Conservation (phyloP, 192 early-diverging fungal genomes). For the Coemansia sp. region DNA sequence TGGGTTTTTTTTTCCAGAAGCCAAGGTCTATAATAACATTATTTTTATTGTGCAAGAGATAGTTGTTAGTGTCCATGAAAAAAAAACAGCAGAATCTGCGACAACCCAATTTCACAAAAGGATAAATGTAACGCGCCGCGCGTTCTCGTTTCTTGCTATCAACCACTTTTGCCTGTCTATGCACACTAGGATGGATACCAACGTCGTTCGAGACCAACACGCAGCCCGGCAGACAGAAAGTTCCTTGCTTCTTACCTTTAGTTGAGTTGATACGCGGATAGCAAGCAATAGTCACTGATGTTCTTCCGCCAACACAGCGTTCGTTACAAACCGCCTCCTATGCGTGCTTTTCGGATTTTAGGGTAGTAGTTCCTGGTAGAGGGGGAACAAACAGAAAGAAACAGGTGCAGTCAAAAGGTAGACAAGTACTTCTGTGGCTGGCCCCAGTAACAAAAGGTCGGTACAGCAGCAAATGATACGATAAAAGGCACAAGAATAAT, state of each 20-base stretch:
- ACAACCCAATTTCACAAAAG: constrained; percentile 3
- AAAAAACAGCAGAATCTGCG: not conserved
- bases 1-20: no score
- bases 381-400: not conserved
- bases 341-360: not conserved
- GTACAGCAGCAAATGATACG: not conserved
- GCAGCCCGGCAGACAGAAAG: not conserved
- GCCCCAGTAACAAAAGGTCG: not conserved
- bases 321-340: not conserved
- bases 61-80: not conserved
- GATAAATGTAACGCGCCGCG: not conserved
- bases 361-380: not conserved
- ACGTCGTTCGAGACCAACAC: no score
- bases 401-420: constrained; percentile 1
- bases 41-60: not conserved
- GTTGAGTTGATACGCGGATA: not conserved
- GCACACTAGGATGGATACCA: no score
- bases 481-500: not conserved
- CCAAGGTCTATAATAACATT: not conserved
- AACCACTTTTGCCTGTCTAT: no score
- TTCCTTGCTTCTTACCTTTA: not conserved
- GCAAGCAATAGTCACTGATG: not conserved
- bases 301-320: not conserved
- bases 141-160: not conserved
- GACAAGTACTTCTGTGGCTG: constrained; percentile 9